Percentiles rank a stretch among this genome's conserved stretches.
phyloP scores from a whole-genome alignment of 2,329 filamentous ascomycete species.

The Aspergillus pseudoglaucus region DNA sequence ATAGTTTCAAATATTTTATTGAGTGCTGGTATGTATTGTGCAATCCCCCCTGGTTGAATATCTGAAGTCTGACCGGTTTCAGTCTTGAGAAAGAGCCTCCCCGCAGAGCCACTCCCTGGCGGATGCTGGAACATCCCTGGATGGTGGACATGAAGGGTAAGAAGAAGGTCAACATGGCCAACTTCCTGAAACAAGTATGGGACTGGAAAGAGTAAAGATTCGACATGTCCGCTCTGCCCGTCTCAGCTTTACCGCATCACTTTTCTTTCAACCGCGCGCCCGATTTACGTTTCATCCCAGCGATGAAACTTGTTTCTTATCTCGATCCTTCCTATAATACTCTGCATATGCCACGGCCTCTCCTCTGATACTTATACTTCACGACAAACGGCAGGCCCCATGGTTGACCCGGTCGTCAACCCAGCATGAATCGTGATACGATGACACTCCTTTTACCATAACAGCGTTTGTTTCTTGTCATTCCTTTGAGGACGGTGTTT shows the following conservation, averaged over 20 bases:
- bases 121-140: slow-evolving; percentile 98
- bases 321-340: slow-evolving; percentile 8
- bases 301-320: too few species aligned
- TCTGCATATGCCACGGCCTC: slow-evolving; percentile 15
- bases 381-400: slow-evolving; percentile 18
- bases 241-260: slow-evolving; percentile 2
- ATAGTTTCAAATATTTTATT: slow-evolving; percentile 98
- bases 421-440: slow-evolving; percentile 19
- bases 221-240: background rate
- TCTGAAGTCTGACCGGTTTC: slow-evolving; percentile 12
- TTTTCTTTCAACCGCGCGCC: slow-evolving; percentile 1
- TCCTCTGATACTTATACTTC: slow-evolving; percentile 13
- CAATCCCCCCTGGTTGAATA: background rate
- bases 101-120: slow-evolving; percentile 88
- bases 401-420: slow-evolving; percentile 23
- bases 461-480: slow-evolving; percentile 11
- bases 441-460: slow-evolving; percentile 17
- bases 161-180: slow-evolving; percentile 96
- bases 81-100: slow-evolving; percentile 91
- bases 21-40: slow-evolving; percentile 73
- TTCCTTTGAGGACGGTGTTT: slow-evolving; percentile 14
- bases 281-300: background rate
- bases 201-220: slow-evolving; percentile 69
- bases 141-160: slow-evolving; percentile 94
- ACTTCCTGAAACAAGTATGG: slow-evolving; percentile 92